Percentiles rank a stretch among this genome's conserved stretches.
phyloP scores from a whole-genome alignment of 345 rosid species.

The Odontarrhena argentea region DNA sequence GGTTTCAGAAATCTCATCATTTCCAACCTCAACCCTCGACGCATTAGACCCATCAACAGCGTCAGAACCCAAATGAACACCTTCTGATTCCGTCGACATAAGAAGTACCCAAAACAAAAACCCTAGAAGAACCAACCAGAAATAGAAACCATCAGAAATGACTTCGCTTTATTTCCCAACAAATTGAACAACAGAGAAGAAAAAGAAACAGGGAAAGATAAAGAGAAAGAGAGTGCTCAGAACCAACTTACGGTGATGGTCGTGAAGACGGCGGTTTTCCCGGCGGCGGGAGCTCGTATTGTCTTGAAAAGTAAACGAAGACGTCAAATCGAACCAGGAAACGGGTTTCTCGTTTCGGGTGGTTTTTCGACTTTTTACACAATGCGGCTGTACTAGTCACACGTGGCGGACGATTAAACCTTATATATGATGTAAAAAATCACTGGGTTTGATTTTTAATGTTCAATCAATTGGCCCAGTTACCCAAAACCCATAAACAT shows the following conservation, averaged over 20 bases:
- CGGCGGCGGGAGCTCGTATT: conserved; percentile 39
- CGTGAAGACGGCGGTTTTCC: conserved; percentile 9
- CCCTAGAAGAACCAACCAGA: conserved; percentile 33
- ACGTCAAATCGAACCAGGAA: conserved; percentile 36
- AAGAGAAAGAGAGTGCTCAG: background rate
- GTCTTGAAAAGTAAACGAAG: conserved; percentile 33
- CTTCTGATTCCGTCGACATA: conserved; percentile 34
- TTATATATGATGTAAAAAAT: background rate
- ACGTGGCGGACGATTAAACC: conserved; percentile 28
- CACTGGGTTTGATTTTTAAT: conserved; percentile 14
- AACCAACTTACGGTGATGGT: conserved; percentile 29
- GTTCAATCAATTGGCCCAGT: conserved; percentile 7
- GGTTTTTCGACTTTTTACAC: background rate
- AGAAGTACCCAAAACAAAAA: conserved; percentile 22
- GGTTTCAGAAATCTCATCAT: conserved; percentile 29
- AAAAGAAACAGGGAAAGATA: background rate
- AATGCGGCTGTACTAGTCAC: background rate
- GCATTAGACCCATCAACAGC: conserved; percentile 5
- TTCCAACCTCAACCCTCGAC: conserved; percentile 4
- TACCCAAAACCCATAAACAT: background rate
- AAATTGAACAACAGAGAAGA: background rate
- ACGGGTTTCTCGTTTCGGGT: conserved; percentile 30
- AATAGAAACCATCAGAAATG: conserved; percentile 19
- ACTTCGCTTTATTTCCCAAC: conserved; percentile 5
- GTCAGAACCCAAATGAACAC: background rate